These are phyloP conservation scores for Chytriomyces sp. DNA, from an alignment of 192 early-diverging fungal genomes.

Conservation along the genomic window DNA sequence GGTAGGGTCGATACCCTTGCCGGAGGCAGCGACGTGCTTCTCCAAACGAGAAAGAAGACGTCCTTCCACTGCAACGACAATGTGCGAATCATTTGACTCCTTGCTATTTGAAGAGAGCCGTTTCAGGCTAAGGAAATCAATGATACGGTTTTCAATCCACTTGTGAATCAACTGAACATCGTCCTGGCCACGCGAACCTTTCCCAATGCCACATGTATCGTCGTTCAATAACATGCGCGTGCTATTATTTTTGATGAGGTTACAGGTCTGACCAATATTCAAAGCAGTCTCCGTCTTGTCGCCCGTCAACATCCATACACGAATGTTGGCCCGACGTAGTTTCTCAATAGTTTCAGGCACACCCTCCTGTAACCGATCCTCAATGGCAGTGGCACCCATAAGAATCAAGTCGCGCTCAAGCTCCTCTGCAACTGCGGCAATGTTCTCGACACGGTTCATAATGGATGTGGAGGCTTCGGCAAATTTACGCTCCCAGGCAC, in stretches of 20 bases:
- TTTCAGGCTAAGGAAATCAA: neutral
- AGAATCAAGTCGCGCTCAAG: constrained; percentile 78
- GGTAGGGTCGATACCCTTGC: constrained; percentile 32
- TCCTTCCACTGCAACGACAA: constrained; percentile 39
- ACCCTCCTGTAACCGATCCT: constrained; percentile 84
- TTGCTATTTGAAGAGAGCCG: neutral
- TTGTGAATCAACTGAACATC: constrained; percentile 30
- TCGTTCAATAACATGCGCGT: constrained; percentile 42
- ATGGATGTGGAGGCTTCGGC: constrained; percentile 73
- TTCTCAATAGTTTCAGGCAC: constrained; percentile 84
- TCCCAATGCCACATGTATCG: constrained; percentile 33
- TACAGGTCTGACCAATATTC: constrained; percentile 83
- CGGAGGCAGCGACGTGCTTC: constrained; percentile 43
- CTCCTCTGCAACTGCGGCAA: constrained; percentile 75
- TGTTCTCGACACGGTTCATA: constrained; percentile 72
- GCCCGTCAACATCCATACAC: constrained; percentile 90
- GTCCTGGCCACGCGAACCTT: constrained; percentile 22
- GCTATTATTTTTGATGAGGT: constrained; percentile 59
- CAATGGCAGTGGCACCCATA: constrained; percentile 86
- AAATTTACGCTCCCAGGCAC: constrained; percentile 67
- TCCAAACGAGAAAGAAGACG: constrained; percentile 46
- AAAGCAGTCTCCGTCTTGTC: constrained; percentile 92
- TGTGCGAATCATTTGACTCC: neutral
- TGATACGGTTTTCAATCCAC: constrained; percentile 33
- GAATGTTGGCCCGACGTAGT: constrained; percentile 75